phyloP scores from a whole-genome alignment of 2,329 filamentous ascomycete species.

The Dactylellina leptospora region DNA sequence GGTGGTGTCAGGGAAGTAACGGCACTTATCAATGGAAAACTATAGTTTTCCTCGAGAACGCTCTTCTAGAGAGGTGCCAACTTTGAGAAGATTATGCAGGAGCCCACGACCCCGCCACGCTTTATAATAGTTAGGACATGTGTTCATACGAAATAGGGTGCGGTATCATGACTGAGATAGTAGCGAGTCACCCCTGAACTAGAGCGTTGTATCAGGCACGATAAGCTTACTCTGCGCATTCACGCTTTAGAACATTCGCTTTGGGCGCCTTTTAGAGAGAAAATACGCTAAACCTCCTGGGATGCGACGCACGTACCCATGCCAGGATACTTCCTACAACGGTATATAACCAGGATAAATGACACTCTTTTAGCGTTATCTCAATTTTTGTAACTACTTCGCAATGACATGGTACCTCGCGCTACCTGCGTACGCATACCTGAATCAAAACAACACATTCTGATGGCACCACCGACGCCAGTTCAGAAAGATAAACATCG shows the following conservation, averaged over 20 bases:
- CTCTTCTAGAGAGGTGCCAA: conserved; percentile 1
- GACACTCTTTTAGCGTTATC: neutral
- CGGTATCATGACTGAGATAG: neutral
- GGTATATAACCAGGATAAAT: neutral
- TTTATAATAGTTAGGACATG: conserved; percentile 1
- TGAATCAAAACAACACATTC: neutral
- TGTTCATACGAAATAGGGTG: conserved; percentile 1
- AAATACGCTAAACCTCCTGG: conserved; percentile 1
- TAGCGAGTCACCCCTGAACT: neutral
- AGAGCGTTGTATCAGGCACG: neutral
- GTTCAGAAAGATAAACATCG: neutral
- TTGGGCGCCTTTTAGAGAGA: neutral
- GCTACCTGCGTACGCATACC: neutral
- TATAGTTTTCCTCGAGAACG: neutral
- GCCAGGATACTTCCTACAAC: neutral
- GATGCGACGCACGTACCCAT: neutral
- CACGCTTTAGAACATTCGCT: neutral
- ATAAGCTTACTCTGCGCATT: conserved; percentile 1
- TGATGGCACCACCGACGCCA: neutral
- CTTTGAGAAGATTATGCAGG: neutral
- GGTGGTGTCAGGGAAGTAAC: neutral
- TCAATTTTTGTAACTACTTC: no score
- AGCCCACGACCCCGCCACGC: neutral
- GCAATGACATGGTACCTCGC: neutral
- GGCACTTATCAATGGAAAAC: neutral